These are phyloP conservation scores for Trichoderma lentiforme DNA, from an alignment of 2,329 filamentous ascomycete genomes.

Conservation along the genomic window DNA sequence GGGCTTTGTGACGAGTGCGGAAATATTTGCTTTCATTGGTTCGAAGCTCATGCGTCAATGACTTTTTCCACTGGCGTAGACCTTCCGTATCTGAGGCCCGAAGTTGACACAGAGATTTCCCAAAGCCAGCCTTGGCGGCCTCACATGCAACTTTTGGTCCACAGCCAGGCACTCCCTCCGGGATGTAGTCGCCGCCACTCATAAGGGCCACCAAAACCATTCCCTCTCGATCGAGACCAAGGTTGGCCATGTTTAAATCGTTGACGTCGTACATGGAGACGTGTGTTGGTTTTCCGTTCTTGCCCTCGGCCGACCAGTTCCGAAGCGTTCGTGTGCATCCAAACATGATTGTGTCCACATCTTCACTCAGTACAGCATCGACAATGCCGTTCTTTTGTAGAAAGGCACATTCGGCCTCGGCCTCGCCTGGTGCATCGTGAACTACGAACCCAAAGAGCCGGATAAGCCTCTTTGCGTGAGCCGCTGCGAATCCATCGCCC, in stretches of 20 bases:
- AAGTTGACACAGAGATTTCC: constrained; percentile 67
- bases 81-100: constrained; percentile 56
- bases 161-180: constrained; percentile 81
- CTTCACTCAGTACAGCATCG: constrained; percentile 91
- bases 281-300: constrained; percentile 73
- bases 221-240: constrained; percentile 73
- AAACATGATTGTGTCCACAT: constrained; percentile 98
- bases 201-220: constrained; percentile 94
- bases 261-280: constrained; percentile 74
- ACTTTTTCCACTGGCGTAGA: constrained; percentile 67
- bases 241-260: constrained; percentile 45
- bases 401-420: constrained; percentile 91
- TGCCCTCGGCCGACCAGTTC: constrained; percentile 76
- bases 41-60: constrained; percentile 69
- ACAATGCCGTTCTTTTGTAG: constrained; percentile 79
- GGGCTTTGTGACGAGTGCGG: constrained; percentile 66
- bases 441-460: constrained; percentile 78
- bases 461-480: constrained; percentile 79
- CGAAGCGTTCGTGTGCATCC: constrained; percentile 75
- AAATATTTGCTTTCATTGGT: constrained; percentile 86
- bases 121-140: constrained; percentile 85
- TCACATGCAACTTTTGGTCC: constrained; percentile 87
- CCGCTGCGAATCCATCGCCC: constrained; percentile 64
- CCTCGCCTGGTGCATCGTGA: constrained; percentile 89
- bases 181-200: constrained; percentile 92